A percentile compares a stretch with the other conserved stretches of the same genome.
Conservation (phyloP, 768 basidiomycete genomes). For the Pulveroboletus sp. region DNA sequence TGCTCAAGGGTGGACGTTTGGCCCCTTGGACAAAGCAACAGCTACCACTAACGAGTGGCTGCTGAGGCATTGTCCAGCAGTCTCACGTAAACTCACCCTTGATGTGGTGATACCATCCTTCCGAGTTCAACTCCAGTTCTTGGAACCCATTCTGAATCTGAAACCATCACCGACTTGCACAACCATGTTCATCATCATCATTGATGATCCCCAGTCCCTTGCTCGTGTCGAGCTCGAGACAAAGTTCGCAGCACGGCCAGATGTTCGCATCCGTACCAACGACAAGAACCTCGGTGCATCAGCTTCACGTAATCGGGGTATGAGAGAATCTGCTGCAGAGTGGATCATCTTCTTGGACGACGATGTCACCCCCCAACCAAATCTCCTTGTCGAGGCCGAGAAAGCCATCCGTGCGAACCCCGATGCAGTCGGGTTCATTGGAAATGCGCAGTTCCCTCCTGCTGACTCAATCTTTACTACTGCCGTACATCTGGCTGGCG, state of each 20-base stretch:
- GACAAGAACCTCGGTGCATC: conserved; percentile 47
- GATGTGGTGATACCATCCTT: conserved; percentile 58
- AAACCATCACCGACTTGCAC: conserved; percentile 39
- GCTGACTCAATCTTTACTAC: conserved; percentile 48
- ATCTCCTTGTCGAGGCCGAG: conserved; percentile 47
- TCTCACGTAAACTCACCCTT: conserved; percentile 41
- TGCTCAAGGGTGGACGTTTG: conserved; percentile 46
- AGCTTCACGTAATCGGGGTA: conserved; percentile 51
- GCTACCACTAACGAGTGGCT: conserved; percentile 37
- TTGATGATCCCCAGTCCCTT: conserved; percentile 50
- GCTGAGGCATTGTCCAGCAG: conserved; percentile 13
- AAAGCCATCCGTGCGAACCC: conserved; percentile 44
- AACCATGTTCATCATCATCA: conserved; percentile 55
- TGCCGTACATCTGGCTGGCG: conserved; percentile 52
- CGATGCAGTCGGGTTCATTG: conserved; percentile 50
- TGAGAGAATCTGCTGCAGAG: conserved; percentile 52
- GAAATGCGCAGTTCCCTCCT: conserved; percentile 46
- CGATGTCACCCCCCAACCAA: conserved; percentile 41
- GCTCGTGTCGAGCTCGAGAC: conserved; percentile 35
- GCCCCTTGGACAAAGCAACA: conserved; percentile 41
- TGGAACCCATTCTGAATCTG: conserved; percentile 45
- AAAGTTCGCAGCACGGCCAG: conserved; percentile 40
- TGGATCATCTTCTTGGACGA: conserved; percentile 63
- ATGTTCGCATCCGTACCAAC: conserved; percentile 55
- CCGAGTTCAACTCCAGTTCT: conserved; percentile 43